Base-by-base conservation (phyloP, 2,329 filamentous ascomycete species). In the Sarocladium oryzae region DNA sequence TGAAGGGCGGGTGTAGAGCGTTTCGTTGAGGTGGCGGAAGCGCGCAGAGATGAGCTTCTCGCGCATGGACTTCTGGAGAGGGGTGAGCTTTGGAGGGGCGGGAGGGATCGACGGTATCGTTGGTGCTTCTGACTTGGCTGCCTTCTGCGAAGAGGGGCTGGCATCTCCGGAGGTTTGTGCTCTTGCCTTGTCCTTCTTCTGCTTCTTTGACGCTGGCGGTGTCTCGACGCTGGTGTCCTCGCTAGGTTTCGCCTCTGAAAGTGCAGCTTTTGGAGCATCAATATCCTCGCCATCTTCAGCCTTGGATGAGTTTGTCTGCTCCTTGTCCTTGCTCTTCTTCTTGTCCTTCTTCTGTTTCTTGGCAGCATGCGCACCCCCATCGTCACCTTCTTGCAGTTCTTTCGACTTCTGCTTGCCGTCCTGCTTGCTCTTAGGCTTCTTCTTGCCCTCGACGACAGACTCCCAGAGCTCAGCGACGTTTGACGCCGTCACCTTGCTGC, bases 1-100 rank as follows among this genome's bases (percentile, higher is more conserved):
- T 0, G 93, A 99, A 1, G 91, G 88, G 7, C 85, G 88, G 4
- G 92, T 97, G 73, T 99, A 99, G 13, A 99, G 84, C 0, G 89
- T 92, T 73, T 99, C 88, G 68, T 99, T 99, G 55, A 99, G 83
- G 69, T 97, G 90, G 56, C 93, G 89, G 79, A 99, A 99, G 53
- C 93, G 90, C 1, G 93, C 91, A 9, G 91, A 95, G 56, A 95
- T 79, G 56, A 99, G 84, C 74, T 99, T 99, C 64, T 90, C 86
- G 55, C 89, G 85, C 93, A 99, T 99, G 3, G 89, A 84, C 51
- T 86, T 83, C 75, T 99, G 93, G 52, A 99, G 83, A 3, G 93
- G 90, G 1, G 93, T 99, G 62, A 99, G 81, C 59, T 88, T 89
- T 55, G 68, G 63, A 24, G 70, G 64, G 32, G 72, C 66, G 30